Conservation (phyloP, 164 flowering plant species). For the Chimonanthus praecox region DNA sequence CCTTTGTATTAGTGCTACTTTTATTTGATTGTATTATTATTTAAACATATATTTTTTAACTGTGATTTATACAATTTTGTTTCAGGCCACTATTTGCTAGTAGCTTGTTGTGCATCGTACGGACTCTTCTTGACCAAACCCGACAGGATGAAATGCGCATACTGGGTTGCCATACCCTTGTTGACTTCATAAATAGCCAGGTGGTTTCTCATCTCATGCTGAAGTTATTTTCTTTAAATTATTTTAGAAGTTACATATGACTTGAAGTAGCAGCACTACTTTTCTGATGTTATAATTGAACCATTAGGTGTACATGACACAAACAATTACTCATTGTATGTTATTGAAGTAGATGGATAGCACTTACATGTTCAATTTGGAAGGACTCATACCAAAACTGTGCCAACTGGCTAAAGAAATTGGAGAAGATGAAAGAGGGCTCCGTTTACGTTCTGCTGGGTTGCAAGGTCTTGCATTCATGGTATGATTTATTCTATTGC, state of each 20-base stretch:
- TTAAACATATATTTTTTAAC: background rate
- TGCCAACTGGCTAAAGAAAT: constrained; percentile 75
- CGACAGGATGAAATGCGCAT: constrained; percentile 62
- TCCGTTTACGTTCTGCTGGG: constrained; percentile 66
- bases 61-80: background rate
- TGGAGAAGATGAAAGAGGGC: constrained; percentile 65
- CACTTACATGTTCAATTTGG: constrained; percentile 86
- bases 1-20: background rate
- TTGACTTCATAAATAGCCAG: constrained; percentile 74
- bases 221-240: background rate
- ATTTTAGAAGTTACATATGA: too few species aligned
- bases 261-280: background rate
- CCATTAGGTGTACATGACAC: background rate
- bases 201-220: constrained; percentile 25
- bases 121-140: constrained; percentile 74
- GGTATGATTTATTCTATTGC: constrained; percentile 34
- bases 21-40: background rate
- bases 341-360: constrained; percentile 48
- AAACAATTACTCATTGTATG: constrained; percentile 10
- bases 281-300: too few species aligned
- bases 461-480: constrained; percentile 64
- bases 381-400: constrained; percentile 81
- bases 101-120: constrained; percentile 59
- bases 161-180: constrained; percentile 65
- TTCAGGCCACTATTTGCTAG: constrained; percentile 84